Percentiles rank a stretch among this genome's conserved stretches.
phyloP scores from a whole-genome alignment of 1,284 basidiomycete species.

The Puccinia coronata region DNA sequence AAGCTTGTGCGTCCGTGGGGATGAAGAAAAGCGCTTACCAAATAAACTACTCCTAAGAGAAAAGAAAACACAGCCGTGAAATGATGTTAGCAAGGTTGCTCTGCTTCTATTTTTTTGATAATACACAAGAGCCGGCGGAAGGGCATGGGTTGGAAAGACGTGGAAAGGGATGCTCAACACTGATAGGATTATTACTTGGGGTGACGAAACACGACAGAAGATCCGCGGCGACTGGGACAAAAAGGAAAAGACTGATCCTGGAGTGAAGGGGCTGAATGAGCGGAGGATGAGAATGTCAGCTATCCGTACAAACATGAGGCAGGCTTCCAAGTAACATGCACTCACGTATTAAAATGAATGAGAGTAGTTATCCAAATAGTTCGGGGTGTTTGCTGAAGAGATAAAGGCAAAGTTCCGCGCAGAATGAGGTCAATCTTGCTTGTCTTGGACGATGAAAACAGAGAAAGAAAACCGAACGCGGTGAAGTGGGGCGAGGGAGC shows the following conservation, averaged over 20 bases:
- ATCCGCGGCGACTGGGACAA: not conserved
- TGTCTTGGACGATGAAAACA: not conserved
- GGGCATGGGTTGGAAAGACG: not conserved
- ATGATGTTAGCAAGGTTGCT: conserved; percentile 2
- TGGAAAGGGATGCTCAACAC: not conserved
- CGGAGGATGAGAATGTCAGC: not conserved
- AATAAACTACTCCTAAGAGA: not conserved
- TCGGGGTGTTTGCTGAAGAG: not conserved
- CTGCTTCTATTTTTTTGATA: not conserved
- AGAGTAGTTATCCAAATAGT: not conserved
- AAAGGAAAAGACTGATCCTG: not conserved
- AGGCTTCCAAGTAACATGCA: not conserved
- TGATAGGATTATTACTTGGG: not conserved
- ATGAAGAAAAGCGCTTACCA: conserved; percentile 3
- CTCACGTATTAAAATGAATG: not conserved
- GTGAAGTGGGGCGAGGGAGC: no score
- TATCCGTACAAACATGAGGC: not conserved
- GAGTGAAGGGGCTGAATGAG: not conserved
- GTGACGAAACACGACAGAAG: not conserved
- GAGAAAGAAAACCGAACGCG: no score
- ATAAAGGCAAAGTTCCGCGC: not conserved
- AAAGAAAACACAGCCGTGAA: not conserved
- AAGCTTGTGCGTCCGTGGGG: not conserved
- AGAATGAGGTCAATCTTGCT: not conserved
- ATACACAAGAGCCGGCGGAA: not conserved